Evolutionary conservation across 306 rosid species (phyloP).

Genomic region (Citrullus colocynthis): DNA sequence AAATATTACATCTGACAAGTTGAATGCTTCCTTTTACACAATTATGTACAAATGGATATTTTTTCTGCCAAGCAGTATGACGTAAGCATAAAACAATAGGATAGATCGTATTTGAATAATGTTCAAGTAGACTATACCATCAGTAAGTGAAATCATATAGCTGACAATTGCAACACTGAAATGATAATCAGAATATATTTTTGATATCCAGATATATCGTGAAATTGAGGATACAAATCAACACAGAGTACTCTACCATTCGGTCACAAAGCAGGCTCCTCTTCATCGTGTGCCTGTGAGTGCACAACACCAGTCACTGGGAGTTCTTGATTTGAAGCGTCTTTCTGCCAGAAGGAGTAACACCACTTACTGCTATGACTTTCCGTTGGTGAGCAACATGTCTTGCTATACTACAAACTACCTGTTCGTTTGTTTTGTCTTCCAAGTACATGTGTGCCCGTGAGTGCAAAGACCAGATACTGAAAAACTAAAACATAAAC

Average conservation of each 20-base stretch:
- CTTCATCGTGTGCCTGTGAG: slow-evolving; percentile 66
- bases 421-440: background rate
- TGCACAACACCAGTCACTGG: slow-evolving; percentile 66
- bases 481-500: background rate
- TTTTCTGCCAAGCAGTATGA: background rate
- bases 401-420: background rate
- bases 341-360: slow-evolving; percentile 73
- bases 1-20: background rate
- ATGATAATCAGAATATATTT: background rate
- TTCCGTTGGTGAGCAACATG: slow-evolving; percentile 66
- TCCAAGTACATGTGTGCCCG: background rate
- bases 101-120: background rate
- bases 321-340: slow-evolving; percentile 70
- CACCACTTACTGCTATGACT: slow-evolving; percentile 96
- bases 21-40: background rate
- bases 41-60: background rate
- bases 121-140: background rate
- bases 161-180: background rate
- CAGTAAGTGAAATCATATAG: background rate
- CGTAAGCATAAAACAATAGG: background rate
- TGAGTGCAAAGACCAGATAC: background rate
- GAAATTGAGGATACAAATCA: slow-evolving; percentile 52
- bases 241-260: slow-evolving; percentile 54
- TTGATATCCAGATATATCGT: slow-evolving; percentile 49
- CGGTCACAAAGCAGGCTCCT: slow-evolving; percentile 47